A percentile compares a stretch with the other conserved stretches of the same genome.
Evolutionary conservation across 257 asterid species (phyloP).

Genomic region (Jasminum sambac): DNA sequence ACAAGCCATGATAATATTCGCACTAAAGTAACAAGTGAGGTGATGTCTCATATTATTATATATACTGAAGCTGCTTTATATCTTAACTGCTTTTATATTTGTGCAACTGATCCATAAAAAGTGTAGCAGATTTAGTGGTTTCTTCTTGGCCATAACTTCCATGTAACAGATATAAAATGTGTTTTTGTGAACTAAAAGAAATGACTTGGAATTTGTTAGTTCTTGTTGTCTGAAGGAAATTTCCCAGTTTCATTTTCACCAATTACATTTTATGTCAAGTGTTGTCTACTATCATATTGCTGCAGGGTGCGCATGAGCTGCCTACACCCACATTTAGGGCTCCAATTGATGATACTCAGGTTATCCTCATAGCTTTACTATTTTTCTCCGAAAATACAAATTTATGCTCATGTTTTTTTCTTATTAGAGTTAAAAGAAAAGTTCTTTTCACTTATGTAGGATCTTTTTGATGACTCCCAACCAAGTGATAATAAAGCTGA

Average conservation of each 20-base stretch:
- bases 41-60: constrained; percentile 1
- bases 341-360: constrained; percentile 77
- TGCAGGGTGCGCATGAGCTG: constrained; percentile 49
- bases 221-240: neutral
- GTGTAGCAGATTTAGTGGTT: neutral
- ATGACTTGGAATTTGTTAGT: constrained; percentile 3
- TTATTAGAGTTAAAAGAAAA: constrained; percentile 26
- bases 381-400: constrained; percentile 16
- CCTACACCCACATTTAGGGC: constrained; percentile 55
- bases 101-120: neutral
- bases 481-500: constrained; percentile 37
- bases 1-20: constrained; percentile 31
- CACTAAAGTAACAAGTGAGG: constrained; percentile 38
- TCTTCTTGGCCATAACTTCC: neutral
- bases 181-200: neutral
- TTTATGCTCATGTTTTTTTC: constrained; percentile 15
- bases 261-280: constrained; percentile 12
- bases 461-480: constrained; percentile 65
- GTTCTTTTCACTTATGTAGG: constrained; percentile 49
- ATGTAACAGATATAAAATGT: neutral
- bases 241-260: constrained; percentile 19
- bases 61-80: neutral
- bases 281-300: constrained; percentile 23
- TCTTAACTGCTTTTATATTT: neutral
- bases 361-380: constrained; percentile 26